A percentile compares a stretch with the other conserved stretches of the same genome.
Conservation (phyloP, 2,329 filamentous ascomycete species). For the Alternaria sp. region DNA sequence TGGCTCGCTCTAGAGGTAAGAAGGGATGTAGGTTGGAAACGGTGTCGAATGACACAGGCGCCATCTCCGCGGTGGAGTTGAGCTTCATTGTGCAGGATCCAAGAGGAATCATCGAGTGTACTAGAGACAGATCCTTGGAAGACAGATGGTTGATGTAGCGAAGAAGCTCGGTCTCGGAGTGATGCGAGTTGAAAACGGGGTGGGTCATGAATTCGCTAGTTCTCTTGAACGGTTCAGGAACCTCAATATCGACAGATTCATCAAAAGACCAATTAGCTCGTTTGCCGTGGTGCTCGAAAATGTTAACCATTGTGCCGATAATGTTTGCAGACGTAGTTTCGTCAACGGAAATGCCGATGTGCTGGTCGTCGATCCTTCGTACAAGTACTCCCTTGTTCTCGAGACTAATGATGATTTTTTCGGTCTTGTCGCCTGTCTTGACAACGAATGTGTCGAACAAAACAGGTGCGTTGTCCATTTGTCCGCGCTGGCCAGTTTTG, state of each 20-base stretch:
- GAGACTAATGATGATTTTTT: slow-evolving; percentile 62
- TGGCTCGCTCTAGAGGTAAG: slow-evolving; percentile 67
- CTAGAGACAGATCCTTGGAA: slow-evolving; percentile 91
- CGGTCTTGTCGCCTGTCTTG: slow-evolving; percentile 58
- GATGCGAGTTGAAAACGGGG: slow-evolving; percentile 92
- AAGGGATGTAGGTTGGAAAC: slow-evolving; percentile 86
- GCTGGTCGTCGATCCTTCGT: slow-evolving; percentile 66
- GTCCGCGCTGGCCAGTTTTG: slow-evolving; percentile 66
- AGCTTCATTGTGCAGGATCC: slow-evolving; percentile 99
- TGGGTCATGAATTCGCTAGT: slow-evolving; percentile 82
- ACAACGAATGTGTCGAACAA: slow-evolving; percentile 85
- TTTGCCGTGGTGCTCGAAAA: slow-evolving; percentile 60
- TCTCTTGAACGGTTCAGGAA: slow-evolving; percentile 68
- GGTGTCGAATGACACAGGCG: slow-evolving; percentile 78
- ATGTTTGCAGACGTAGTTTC: slow-evolving; percentile 71
- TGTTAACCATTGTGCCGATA: slow-evolving; percentile 54
- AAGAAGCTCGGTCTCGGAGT: slow-evolving; percentile 92
- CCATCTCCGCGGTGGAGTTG: slow-evolving; percentile 93
- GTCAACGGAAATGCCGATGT: slow-evolving; percentile 79
- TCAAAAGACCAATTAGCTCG: slow-evolving; percentile 21
- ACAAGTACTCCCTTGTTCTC: slow-evolving; percentile 65
- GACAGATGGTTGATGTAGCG: slow-evolving; percentile 93
- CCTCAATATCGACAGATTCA: slow-evolving; percentile 41
- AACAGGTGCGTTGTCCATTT: slow-evolving; percentile 63
- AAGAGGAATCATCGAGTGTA: slow-evolving; percentile 97